These are phyloP conservation scores for Malassezia globosa DNA, from an alignment of 1,284 basidiomycete genomes.

Conservation along the genomic window DNA sequence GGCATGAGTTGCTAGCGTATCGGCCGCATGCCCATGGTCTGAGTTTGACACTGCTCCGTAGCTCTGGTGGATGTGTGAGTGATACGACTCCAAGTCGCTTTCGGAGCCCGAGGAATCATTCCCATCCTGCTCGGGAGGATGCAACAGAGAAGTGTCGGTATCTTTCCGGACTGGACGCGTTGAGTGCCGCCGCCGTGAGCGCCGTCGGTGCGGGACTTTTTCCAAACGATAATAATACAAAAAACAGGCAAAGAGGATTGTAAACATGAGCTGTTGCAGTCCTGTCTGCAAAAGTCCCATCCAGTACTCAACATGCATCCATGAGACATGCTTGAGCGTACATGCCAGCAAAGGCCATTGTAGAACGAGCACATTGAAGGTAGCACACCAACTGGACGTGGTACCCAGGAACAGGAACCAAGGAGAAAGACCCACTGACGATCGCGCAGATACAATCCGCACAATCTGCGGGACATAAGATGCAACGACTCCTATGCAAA, in stretches of 20 bases:
- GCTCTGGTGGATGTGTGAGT: slow-evolving; percentile 39
- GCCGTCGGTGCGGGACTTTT: background rate
- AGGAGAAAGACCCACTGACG: slow-evolving; percentile 78
- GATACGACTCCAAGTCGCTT: slow-evolving; percentile 39
- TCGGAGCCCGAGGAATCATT: slow-evolving; percentile 34
- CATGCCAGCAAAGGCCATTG: slow-evolving; percentile 78
- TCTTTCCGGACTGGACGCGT: slow-evolving; percentile 19
- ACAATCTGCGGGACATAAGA: slow-evolving; percentile 86
- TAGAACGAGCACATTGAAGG: slow-evolving; percentile 57
- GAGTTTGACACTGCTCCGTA: slow-evolving; percentile 20
- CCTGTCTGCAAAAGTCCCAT: slow-evolving; percentile 74
- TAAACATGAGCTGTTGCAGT: slow-evolving; percentile 77
- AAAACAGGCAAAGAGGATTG: slow-evolving; percentile 65
- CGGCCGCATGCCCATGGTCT: background rate
- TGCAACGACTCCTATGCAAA: slow-evolving; percentile 68
- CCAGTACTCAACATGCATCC: slow-evolving; percentile 57
- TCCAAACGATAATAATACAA: slow-evolving; percentile 74
- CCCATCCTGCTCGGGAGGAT: background rate
- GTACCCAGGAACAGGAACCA: slow-evolving; percentile 88
- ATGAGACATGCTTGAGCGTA: slow-evolving; percentile 51
- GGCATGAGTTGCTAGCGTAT: slow-evolving; percentile 7
- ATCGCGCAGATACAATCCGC: slow-evolving; percentile 52
- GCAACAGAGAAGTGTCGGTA: slow-evolving; percentile 1
- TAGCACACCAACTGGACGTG: slow-evolving; percentile 51
- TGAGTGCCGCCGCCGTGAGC: slow-evolving; percentile 50